phyloP scores from a whole-genome alignment of 1,284 basidiomycete genomes.

The Ceratobasidium sp. region DNA sequence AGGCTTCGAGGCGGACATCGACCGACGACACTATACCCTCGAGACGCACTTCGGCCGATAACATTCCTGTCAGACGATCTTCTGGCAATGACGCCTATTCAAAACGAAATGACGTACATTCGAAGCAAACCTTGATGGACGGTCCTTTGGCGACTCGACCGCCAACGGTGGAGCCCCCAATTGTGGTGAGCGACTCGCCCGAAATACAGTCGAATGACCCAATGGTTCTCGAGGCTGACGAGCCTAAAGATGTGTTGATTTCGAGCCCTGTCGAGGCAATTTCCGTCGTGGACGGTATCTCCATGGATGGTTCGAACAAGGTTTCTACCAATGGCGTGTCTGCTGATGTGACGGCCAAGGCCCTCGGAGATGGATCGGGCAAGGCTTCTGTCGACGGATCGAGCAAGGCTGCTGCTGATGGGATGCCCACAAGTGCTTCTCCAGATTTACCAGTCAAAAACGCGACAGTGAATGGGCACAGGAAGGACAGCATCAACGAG shows the following conservation, averaged over 20 bases:
- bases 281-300: neutral
- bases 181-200: slow-evolving; percentile 33
- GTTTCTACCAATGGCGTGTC: too few species aligned
- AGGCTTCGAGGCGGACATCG: neutral
- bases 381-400: neutral
- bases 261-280: neutral
- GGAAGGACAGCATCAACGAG: neutral
- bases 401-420: neutral
- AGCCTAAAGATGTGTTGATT: slow-evolving; percentile 5
- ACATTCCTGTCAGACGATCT: neutral
- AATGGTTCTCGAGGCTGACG: neutral
- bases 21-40: neutral
- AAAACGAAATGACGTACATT: neutral
- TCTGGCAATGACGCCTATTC: neutral
- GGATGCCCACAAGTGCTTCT: neutral
- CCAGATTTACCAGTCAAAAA: neutral
- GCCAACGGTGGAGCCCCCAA: too few species aligned
- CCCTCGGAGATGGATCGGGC: neutral
- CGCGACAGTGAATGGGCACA: neutral
- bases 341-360: neutral
- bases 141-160: too few species aligned
- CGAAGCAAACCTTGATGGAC: neutral
- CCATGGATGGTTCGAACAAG: neutral
- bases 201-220: slow-evolving; percentile 10
- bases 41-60: neutral